Conservation (phyloP, 163 green algal species). For the Coccomyxa subellipsoidea region DNA sequence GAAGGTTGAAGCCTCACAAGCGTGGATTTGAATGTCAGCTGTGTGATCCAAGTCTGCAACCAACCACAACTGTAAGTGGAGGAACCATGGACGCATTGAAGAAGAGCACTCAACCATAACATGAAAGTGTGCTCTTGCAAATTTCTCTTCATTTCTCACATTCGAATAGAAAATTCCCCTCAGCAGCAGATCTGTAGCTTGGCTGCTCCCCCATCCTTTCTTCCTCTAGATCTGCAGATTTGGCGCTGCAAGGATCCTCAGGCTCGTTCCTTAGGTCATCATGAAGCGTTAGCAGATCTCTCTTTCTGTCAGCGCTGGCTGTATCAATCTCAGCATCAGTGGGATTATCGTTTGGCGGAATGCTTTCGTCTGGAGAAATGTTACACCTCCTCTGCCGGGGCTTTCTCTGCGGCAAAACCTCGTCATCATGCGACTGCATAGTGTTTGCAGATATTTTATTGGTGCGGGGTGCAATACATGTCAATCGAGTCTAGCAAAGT, state of each 20-base stretch:
- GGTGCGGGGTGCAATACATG: too few relatives aligned
- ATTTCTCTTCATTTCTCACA: neutral
- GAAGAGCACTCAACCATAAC: too few relatives aligned
- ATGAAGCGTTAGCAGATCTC: neutral
- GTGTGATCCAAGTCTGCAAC: conserved; percentile 67
- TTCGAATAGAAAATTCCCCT: neutral
- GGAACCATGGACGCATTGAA: too few relatives aligned
- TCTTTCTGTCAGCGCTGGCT: neutral
- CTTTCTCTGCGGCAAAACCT: neutral
- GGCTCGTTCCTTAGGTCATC: neutral
- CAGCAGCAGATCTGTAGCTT: neutral
- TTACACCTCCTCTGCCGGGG: neutral
- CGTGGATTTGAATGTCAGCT: conserved; percentile 69
- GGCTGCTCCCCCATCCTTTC: neutral
- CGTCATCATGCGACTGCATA: neutral
- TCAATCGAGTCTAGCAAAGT: neutral
- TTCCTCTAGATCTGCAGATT: neutral
- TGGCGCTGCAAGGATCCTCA: neutral
- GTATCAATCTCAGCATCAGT: neutral
- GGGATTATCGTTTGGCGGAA: neutral
- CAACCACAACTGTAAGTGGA: too few relatives aligned
- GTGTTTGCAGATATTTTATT: too few relatives aligned
- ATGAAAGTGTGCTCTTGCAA: neutral
- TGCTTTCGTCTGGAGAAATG: neutral
- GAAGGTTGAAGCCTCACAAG: conserved; percentile 49